Evolutionary conservation across 2,329 filamentous ascomycete genomes (phyloP).

Genomic region (Aspergillus quadricinctus): DNA sequence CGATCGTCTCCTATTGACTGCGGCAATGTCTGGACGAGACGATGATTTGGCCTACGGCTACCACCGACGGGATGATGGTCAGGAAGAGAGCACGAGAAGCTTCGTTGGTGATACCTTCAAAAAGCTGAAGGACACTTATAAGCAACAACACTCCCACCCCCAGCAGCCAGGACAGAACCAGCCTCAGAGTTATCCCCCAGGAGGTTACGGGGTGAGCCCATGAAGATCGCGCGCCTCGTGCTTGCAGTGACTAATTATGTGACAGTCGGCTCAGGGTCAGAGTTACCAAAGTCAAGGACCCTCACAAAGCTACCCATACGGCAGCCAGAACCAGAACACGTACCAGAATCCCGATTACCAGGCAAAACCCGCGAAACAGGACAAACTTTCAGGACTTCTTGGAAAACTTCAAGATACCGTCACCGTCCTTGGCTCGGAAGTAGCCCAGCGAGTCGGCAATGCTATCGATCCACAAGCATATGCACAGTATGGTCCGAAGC

Average conservation of each 20-base stretch:
- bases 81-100: slow-evolving; percentile 42
- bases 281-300: slow-evolving; percentile 7
- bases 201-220: slow-evolving; percentile 21
- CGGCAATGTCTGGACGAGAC: slow-evolving; percentile 40
- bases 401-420: slow-evolving; percentile 53
- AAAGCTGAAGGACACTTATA: slow-evolving; percentile 39
- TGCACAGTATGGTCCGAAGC: slow-evolving; percentile 38
- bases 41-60: slow-evolving; percentile 56
- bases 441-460: slow-evolving; percentile 48
- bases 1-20: not conserved
- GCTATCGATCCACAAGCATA: slow-evolving; percentile 47
- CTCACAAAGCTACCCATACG: slow-evolving; percentile 21
- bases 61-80: slow-evolving; percentile 15
- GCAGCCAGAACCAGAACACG: slow-evolving; percentile 14
- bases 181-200: slow-evolving; percentile 19
- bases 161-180: slow-evolving; percentile 6
- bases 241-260: not conserved
- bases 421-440: slow-evolving; percentile 47
- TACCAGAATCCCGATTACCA: slow-evolving; percentile 14
- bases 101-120: slow-evolving; percentile 49
- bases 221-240: not conserved
- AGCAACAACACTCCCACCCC: slow-evolving; percentile 17
- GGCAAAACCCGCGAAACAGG: slow-evolving; percentile 32
- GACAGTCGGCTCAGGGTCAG: not conserved
- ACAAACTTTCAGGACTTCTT: slow-evolving; percentile 46